These are phyloP conservation scores for Ilex paraguariensis DNA, from an alignment of 305 asterid species.

Conservation along the genomic window DNA sequence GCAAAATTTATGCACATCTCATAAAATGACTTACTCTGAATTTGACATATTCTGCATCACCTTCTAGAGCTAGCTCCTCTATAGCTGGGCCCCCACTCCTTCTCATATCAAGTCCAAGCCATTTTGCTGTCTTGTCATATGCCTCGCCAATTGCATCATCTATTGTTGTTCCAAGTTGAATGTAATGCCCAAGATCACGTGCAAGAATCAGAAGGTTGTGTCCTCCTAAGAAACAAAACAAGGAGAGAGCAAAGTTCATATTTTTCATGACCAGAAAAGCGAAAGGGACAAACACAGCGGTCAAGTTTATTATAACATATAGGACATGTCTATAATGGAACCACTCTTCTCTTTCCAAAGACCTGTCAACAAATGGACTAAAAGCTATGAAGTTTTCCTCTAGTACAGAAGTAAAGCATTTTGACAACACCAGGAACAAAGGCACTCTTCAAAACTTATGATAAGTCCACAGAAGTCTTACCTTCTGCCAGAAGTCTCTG, in stretches of 20 bases:
- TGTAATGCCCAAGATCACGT: conserved; percentile 83
- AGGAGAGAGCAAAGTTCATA: conserved; percentile 11
- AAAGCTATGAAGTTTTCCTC: too few species aligned
- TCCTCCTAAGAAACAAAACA: conserved; percentile 57
- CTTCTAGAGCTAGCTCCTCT: conserved; percentile 91
- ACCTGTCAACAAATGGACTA: too few species aligned
- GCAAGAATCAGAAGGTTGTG: conserved; percentile 95
- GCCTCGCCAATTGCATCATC: conserved; percentile 99
- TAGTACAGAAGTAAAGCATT: too few species aligned
- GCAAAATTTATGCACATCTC: background rate
- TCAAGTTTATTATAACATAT: background rate
- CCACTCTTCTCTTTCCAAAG: too few species aligned
- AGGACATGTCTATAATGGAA: too few species aligned
- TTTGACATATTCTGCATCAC: conserved; percentile 59
- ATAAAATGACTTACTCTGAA: conserved; percentile 52
- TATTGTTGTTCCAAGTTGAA: conserved; percentile 88
- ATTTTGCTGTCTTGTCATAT: conserved; percentile 92
- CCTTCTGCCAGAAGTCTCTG: too few species aligned
- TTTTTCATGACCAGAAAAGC: conserved; percentile 11
- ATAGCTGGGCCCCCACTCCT: conserved; percentile 97
- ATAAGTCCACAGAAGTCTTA: too few species aligned
- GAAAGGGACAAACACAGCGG: background rate
- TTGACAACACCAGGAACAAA: too few species aligned
- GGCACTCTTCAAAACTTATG: too few species aligned
- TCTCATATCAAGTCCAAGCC: conserved; percentile 98